Base-by-base conservation (phyloP, 75 land plant genomes). In the Pinus taeda region DNA sequence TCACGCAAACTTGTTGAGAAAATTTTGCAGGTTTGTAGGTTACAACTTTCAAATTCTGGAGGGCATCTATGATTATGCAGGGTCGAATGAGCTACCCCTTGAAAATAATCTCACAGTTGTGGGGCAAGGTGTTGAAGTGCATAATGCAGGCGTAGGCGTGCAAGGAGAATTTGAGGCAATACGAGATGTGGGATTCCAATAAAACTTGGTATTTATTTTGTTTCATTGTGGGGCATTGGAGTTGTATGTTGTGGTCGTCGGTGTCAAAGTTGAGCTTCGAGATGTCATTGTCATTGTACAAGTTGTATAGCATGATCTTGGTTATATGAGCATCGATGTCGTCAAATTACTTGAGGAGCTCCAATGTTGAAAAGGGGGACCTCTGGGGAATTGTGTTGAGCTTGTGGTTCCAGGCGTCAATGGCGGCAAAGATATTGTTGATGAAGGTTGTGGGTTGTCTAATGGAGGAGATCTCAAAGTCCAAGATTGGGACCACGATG, bases 1-100 rank as follows among this genome's bases (percentile, higher is more conserved):
- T 29, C 56, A 77, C 80, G 74, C n/a, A 57, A 17, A 36, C 62
- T 11, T 13, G 55, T 11, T 49, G 55, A 49, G 11, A 11, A 21
- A 67, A 73, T 33, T 69, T 57, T 71, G 79, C 77, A 22, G 85
- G 85, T 53, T 67, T 80, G 57, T 83, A 83, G 11, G 58, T 59
- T 4, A 67, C 45, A 14, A 75, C 78, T 42, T 80, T 61, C 20
- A 49, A 26, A 71, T 26, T 61, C 83, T 75, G 75, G 56, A 83
- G 60, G 57, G 65, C 78, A 29, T 66, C 62, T 3, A 65, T 78
- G 15, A 83, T 83, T 57, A 58, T 59, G 53, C 80, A 78, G 57
- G 80, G 83, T 45, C 74, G 60, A 26, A 83, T 59, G n/a, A 24
- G 78, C 57, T 67, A 15, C 39, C 82, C 82, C 37, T 83, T 76